These are phyloP conservation scores for Porphyridium purpureum DNA, from an alignment of 23 red algal genomes.

Conservation along the genomic window DNA sequence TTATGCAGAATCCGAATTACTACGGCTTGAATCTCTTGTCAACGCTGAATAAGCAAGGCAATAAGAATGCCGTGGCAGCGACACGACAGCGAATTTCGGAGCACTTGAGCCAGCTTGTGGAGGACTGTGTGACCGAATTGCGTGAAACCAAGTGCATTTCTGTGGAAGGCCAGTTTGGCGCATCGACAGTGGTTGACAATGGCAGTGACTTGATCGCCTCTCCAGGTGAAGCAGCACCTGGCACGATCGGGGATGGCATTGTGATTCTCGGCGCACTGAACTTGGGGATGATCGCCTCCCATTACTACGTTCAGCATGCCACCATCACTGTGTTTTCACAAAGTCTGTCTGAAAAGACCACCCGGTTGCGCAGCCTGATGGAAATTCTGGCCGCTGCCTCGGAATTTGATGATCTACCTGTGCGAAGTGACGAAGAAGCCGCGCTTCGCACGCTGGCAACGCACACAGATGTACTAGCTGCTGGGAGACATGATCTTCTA, in stretches of 20 bases:
- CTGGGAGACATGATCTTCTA: not conserved
- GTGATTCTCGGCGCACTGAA: slow-evolving; percentile 34
- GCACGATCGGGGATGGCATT: slow-evolving; percentile 3
- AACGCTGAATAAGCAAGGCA: not conserved
- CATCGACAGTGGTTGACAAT: not conserved
- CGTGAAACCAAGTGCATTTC: slow-evolving; percentile 58
- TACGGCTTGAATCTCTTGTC: slow-evolving; percentile 21
- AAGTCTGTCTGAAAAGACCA: slow-evolving; percentile 42
- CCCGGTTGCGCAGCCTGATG: slow-evolving; percentile 36
- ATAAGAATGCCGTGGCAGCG: too few species aligned
- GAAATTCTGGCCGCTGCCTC: slow-evolving; percentile 54
- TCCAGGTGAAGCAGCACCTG: not conserved
- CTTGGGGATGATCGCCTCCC: slow-evolving; percentile 65
- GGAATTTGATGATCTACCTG: slow-evolving; percentile 44
- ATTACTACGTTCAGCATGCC: slow-evolving; percentile 54
- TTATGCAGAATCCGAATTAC: slow-evolving; percentile 67
- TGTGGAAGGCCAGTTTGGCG: slow-evolving; percentile 8
- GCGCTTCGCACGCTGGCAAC: slow-evolving; percentile 16
- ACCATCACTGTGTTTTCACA: slow-evolving; percentile 68
- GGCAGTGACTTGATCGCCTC: not conserved
- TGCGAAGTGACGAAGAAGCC: slow-evolving; percentile 41
- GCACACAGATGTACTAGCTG: not conserved
- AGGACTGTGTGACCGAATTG: slow-evolving; percentile 38
- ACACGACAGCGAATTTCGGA: slow-evolving; percentile 27
- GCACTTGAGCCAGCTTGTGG: slow-evolving; percentile 55